Conservation (phyloP, 2,329 filamentous ascomycete genomes). For the Rhynchosporium graminicola region DNA sequence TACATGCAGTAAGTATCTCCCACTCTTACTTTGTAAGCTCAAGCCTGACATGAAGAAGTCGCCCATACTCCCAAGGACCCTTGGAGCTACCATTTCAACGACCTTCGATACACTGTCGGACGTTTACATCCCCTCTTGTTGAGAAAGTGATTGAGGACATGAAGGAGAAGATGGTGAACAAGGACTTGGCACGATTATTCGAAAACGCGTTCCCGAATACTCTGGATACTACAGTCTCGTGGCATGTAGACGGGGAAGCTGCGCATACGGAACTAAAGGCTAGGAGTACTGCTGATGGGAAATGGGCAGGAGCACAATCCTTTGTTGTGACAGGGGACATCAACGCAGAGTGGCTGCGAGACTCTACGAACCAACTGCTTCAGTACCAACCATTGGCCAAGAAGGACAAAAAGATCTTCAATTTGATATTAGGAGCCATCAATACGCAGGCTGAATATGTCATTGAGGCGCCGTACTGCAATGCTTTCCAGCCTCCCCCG, state of each 20-base stretch:
- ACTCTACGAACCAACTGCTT: slow-evolving; percentile 89
- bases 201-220: slow-evolving; percentile 91
- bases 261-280: slow-evolving; percentile 45
- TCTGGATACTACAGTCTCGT: slow-evolving; percentile 69
- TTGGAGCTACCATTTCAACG: slow-evolving; percentile 83
- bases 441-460: slow-evolving; percentile 96
- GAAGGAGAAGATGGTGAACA: slow-evolving; percentile 75
- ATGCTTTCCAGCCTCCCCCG: slow-evolving; percentile 93
- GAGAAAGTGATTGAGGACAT: slow-evolving; percentile 86
- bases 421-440: slow-evolving; percentile 86
- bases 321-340: slow-evolving; percentile 95
- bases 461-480: slow-evolving; percentile 94
- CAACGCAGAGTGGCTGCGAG: slow-evolving; percentile 87
- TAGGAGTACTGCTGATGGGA: slow-evolving; percentile 49
- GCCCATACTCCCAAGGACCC: slow-evolving; percentile 77
- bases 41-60: slow-evolving; percentile 49
- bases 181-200: slow-evolving; percentile 87
- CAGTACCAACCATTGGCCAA: slow-evolving; percentile 86
- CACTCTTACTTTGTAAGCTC: not conserved
- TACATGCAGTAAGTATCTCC: slow-evolving; percentile 33
- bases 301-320: slow-evolving; percentile 83
- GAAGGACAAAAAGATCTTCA: slow-evolving; percentile 75
- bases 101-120: slow-evolving; percentile 78
- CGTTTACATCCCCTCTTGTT: slow-evolving; percentile 82
- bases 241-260: slow-evolving; percentile 60